phyloP scores from a whole-genome alignment of 495 filamentous ascomycete species.

The Penicillium tannophilum region DNA sequence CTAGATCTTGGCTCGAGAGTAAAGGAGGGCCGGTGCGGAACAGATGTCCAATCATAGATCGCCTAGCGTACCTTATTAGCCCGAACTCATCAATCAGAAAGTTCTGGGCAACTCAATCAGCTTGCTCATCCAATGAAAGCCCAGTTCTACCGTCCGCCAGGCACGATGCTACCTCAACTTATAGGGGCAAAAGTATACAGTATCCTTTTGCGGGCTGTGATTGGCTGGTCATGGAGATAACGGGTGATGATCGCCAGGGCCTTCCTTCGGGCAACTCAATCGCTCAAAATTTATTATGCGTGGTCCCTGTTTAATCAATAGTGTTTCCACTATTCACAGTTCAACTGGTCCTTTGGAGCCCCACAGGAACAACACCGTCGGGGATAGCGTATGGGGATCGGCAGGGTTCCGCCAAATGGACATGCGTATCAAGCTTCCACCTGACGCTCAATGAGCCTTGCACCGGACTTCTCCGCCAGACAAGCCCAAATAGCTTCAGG shows the following conservation, averaged over 20 bases:
- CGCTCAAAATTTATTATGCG: not conserved
- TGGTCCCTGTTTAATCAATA: not conserved
- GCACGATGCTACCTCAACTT: constrained; percentile 5
- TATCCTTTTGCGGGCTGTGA: constrained; percentile 7
- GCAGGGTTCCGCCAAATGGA: constrained; percentile 21
- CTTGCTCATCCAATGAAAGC: not conserved
- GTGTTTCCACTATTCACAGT: not conserved
- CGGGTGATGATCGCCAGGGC: constrained; percentile 30
- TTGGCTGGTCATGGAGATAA: constrained; percentile 28
- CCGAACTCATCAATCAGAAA: not conserved
- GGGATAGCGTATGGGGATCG: constrained; percentile 23
- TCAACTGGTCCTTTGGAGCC: not conserved
- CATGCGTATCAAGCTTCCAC: constrained; percentile 7
- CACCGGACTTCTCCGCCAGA: constrained; percentile 27
- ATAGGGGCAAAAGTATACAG: constrained; percentile 12
- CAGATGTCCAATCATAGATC: not conserved
- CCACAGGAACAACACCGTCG: not conserved
- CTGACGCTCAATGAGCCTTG: constrained; percentile 15
- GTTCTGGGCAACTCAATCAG: not conserved
- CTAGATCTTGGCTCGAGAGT: not conserved
- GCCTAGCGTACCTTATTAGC: not conserved
- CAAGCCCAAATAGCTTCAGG: constrained; percentile 18
- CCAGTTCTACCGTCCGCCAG: not conserved
- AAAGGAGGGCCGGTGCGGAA: not conserved
- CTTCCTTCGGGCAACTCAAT: not conserved